Base-by-base conservation (phyloP, 1,284 basidiomycete species). In the Ceratorhiza oryzae-sativae region DNA sequence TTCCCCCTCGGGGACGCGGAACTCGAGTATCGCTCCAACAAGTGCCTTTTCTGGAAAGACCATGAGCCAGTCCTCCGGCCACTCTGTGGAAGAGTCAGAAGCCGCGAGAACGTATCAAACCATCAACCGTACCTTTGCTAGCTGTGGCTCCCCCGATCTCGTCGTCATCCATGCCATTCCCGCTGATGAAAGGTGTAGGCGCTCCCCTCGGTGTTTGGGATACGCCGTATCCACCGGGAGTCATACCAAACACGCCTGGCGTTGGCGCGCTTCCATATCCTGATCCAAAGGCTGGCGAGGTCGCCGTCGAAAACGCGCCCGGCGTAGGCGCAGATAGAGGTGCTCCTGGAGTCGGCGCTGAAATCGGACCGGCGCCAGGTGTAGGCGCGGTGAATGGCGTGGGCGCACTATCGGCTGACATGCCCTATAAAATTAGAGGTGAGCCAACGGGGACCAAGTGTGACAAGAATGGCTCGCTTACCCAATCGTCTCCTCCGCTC, bases 191-290 rank as follows among this genome's bases (percentile, higher is more conserved):
- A 45, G 83, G 85, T 58, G 83, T 86, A 18, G 82, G 83, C 13
- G 80, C 84, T 68, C 79, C 80, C 82, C 75, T 56, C 34, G 65
- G 65, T 12, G 77, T 85, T 76, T 76, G 82, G 73, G 75, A 80
- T 30, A 79, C 76, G 72, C 79, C 77, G 68, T 81, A 81, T 49
- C 78, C 74, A 61, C 80, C 80, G 2, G 83, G 84, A 3, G 83
- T 85, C 73, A 77, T 82, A 39, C 79, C 80, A 45, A 78, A 79
- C 10, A 78, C 76, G 23, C 79, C 83, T 18, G 84, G 86, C 2
- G 85, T 86, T 8, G 84, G 84, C 13, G 83, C 83, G n/a, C 77
- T 72, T 20, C 71, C 72, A 65, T 75, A 75, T 9, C 48, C 56
- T 23, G 65, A 65, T 15, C 74, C 75, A 34, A 75, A 75, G 32